Evolutionary conservation across 768 basidiomycete species (phyloP), one percentile per base, ranked within the genome.

Genomic region (Tricholoma terreum): DNA sequence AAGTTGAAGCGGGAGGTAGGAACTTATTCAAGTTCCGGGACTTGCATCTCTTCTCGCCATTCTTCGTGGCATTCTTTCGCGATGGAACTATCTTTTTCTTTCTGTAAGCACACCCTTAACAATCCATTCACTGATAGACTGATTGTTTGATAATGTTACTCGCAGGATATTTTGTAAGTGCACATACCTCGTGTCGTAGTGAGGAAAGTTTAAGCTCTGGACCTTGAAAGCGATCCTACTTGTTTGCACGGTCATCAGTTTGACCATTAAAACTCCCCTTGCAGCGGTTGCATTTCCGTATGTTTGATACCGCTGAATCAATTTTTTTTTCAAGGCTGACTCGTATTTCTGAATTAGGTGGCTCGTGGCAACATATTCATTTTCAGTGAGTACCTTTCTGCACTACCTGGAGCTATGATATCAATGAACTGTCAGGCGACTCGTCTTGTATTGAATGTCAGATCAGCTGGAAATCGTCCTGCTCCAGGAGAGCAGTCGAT

Each of bases 11-110:
- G 11, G 5, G 33, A 6, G 36, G 33, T n/a, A 12, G 15, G n/a
- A 33, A 34, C 4, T 11, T 45, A 33, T 35, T 35, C 50, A 35
- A 7, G 15, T 38, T 51, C 33, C 50, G 12, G 11, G 34, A 51
- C 21, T 4, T 51, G 9, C 10, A 38, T 19, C 22, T 38, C 17
- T 35, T 21, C 14, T 51, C 50, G 33, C 50, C 50, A 10, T 38
- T 51, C n/a, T 12, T 51, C 36, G 10, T 51, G 50, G 33, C 50
- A 10, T 51, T 51, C 33, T 34, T 51, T 12, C 36, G 33, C 6
- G 33, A 51, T 51, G 50, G 50, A 11, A 51, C 50, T 35, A n/a
- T 51, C 33, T 51, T 51, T n/a, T 51, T 51, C 33, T 27, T 51
- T 2, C 27, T 51, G 50, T 51, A 15, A 38, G 50, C 34, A 24